Evolutionary conservation across 1,139 yeast genomes (phyloP), one percentile per base, ranked within the genome.

Genomic region (Nakaseomyces uthaithaninus): DNA sequence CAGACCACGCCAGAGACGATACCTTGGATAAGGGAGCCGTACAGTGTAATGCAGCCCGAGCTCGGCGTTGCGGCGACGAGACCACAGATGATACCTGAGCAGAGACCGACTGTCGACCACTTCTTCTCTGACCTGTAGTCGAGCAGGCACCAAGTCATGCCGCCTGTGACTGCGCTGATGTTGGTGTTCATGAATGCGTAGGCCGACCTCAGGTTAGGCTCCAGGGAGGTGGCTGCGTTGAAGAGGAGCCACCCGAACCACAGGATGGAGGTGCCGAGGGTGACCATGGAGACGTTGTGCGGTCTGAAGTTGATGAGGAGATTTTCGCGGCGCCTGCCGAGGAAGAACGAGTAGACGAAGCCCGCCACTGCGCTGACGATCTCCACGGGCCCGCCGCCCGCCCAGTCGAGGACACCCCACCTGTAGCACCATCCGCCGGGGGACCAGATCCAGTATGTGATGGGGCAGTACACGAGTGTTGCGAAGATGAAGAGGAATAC

Each of bases 331-430:
- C 96, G 72, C 55, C 84, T 75, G 8, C 96, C 95, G 42, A 87
- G 68, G 44, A 84, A 86, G 45, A 79, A 76, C 12, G 93, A 80
- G 53, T 82, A 82, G 8, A 84, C 95, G 54, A 89, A 79, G 2
- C 95, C 96, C 33, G 87, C 83, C 18, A 86, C 82, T 51, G 97
- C 97, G 23, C 94, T 79, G 27, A 86, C 74, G 42, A 91, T 85
- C 62, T 91, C 97, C 33, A 91, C 95, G 1, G 96, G 95, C 0
- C 97, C 97, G 40, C 96, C 96, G 28, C 98, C 98, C 24, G 98
- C 97, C 62, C 86, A 91, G 61, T 91, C 98, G 43, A 89, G 69
- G 1, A 81, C 97, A 15, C 95, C 95, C 74, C 95, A 89, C 52
- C 74, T 71, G 63, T 69, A 75, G 30, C 95, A 95, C 97, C 97